Evolutionary conservation across 2,329 filamentous ascomycete genomes (phyloP), one percentile per base, ranked within the genome.

Genomic region (Hymenoscyphus scutula): DNA sequence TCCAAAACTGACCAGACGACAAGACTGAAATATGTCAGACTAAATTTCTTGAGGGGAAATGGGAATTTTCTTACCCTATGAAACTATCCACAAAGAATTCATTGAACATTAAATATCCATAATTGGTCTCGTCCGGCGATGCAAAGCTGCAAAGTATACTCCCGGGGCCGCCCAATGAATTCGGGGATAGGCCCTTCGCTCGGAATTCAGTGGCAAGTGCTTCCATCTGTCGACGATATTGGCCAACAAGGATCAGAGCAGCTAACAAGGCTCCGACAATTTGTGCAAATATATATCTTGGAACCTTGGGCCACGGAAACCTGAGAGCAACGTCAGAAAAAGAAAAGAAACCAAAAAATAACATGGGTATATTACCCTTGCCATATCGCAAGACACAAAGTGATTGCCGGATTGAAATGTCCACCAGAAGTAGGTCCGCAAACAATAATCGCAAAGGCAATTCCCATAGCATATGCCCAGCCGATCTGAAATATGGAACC

Each of bases 51-150:
- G 23, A 25, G 15, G 30, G 19, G 17, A 45, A 4, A 7, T 17
- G 30, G 19, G 6, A 41, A 13, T 56, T 41, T 13, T 29, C 64
- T 62, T 53, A 69, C 69, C 65, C 77, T 61, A 86, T 81, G 73
- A 85, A 85, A 61, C 73, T 76, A 69, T 83, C 81, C 30, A 83
- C 82, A 67, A 87, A 84, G 70, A 83, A 86, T 69, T 87, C 84
- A 62, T 81, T 81, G 59, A 85, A 71, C 74, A 87, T 83, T 0
- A 86, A 70, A 69, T 81, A 85, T 15, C 83, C 84, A 45, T 82
- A 75, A 65, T 81, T 84, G 5, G 77, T 81, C 69, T 85, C 81
- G 17, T 74, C 77, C 0, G 77, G 68, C 27, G 74, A 77, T 0
- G 82, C 83, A 69, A 84, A 84, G 2, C 81, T 76, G 72, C 80